Base-by-base conservation (phyloP, 176 grass and related monocot genomes). In the Eragrostis curvula region DNA sequence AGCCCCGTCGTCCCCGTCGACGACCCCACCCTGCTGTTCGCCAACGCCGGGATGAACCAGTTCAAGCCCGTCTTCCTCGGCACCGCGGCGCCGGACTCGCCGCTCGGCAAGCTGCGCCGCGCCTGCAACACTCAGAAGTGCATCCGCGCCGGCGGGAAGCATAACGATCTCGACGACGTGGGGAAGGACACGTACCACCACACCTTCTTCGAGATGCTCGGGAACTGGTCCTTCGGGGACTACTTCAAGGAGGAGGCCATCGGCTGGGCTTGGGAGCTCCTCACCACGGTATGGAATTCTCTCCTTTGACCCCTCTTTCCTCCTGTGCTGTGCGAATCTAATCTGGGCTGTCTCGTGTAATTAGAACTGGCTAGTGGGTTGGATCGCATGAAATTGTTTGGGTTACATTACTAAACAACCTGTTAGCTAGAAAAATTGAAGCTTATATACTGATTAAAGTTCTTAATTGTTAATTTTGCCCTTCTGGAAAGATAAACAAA, bases 121-220 rank as follows among this genome's bases (percentile, higher is more conserved):
- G 93, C 96, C 8, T 96, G 79, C 78, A 85, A 99, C 85, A 96
- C 91, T 49, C 91, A 99, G 80, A 99, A 99, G 83, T 99, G 93
- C 87, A 99, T 99, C 71, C 90, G 93, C 52, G 96, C 96, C 44
- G 96, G 93, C 12, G 93, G 93, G 25, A 96, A 99, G 93, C 93
- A 99, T 77, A 99, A 99, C 87, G 96, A 99, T 52, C 89, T 99
- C n/a, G 93, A 99, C 81, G 96, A 99, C 62, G 96, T 99, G 8
- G 96, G 96, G 5, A 99, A 99, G 80, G 96, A 99, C 78, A 99
- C 93, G 8, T 99, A 99, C 77, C 96, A 99, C 72, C 96, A 96
- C 65, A 99, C 96, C 65, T 99, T 96, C 85, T 99, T 99, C 56
- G 96, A 99, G 80, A 99, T 99, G 96, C 90, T 99, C 0, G 93